Base-by-base conservation (phyloP, 2,329 filamentous ascomycete genomes). In the Zymoseptoria passerinii region DNA sequence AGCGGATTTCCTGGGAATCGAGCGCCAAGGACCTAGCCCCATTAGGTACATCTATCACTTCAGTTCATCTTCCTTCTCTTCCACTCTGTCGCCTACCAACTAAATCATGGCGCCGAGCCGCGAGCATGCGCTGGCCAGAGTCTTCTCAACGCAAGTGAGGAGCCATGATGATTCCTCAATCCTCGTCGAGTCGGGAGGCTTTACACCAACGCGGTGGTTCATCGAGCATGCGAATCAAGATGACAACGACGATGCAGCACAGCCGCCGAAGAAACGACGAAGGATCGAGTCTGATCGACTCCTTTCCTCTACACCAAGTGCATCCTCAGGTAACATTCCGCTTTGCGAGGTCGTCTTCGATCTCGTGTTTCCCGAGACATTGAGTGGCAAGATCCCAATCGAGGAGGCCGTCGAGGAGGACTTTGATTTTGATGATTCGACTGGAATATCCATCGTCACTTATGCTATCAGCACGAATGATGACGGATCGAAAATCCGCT, bases 141-240 rank as follows among this genome's bases (percentile, higher is more conserved):
- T 67, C 8, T 51, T 64, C 48, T 66, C 68, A 8, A 64, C 67
- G 2, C 63, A 66, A 35, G 69, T 70, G 1, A 52, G 58, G 19
- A 66, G 65, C 5, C 50, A 63, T 23, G 68, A 71, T 56, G 60
- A 66, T 23, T 49, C 53, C 23, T 62, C 62, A 1, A 67, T 72
- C 19, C 54, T 71, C 8, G 65, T 71, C 29, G 70, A 72, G 58
- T 64, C 69, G n/a, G 70, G 68, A 20, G 62, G 64, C n/a, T 68
- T 67, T 54, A 65, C 64, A 28, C 69, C 70, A 0, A 63, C 63
- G 54, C 61, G 64, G 52, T 72, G 68, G 66, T 72, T 71, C 55
- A 53, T 71, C 3, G 65, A 67, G 54, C 65, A 66, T 40, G 62
- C 60, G 27, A 44, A 49, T 10, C 53, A 52, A 18, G 57, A 58